Evolutionary conservation across 352 stramenopile genomes (phyloP), one percentile per base, ranked within the genome.

Genomic region (Globisporangium okanoganense): DNA sequence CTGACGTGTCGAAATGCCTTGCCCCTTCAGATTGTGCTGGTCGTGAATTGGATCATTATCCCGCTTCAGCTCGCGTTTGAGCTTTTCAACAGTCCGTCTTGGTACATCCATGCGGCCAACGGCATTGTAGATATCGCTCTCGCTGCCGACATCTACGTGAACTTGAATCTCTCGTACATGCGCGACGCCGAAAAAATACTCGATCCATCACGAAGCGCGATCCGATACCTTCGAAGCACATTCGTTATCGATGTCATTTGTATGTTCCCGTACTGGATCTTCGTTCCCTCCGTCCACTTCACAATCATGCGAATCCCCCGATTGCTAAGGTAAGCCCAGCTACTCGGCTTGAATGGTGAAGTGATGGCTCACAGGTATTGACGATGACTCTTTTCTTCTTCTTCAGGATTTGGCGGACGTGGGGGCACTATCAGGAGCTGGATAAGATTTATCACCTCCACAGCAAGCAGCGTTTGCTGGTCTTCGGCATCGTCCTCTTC

Each of bases 101-200:
- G 73, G 70, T 40, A 54, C 12, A 25, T 54, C 48, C 25, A 54
- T 20, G 20, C 55, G 3, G 1, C 73, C 0, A 82, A 87, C 45
- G 38, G 47, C 0, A 5, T 87, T 12, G 71, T 68, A 6, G 73
- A 75, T 41, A 5, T 72, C 12, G 44, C 70, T 1, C 47, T 88
- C 5, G 64, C 65, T 9, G 58, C 67, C 10, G 78, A 88, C 27
- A 56, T 90, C 5, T 64, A 85, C n/a, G 25, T 87, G 5, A 90
- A 87, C 54, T 74, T 87, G 25, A 84, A 77, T 13, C 61, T 88
- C 0, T 84, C 78, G 5, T 90, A 81, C 58, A 71, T 61, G 5
- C 47, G 69, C 8, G 62, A 88, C 36, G 66, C 75, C 1, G 80
- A 90, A 44, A 87, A 80, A 35, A 88, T 88, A 27, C 64, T 75